Evolutionary conservation across 805 yeast species (phyloP).

Genomic region (Candida adriatica): DNA sequence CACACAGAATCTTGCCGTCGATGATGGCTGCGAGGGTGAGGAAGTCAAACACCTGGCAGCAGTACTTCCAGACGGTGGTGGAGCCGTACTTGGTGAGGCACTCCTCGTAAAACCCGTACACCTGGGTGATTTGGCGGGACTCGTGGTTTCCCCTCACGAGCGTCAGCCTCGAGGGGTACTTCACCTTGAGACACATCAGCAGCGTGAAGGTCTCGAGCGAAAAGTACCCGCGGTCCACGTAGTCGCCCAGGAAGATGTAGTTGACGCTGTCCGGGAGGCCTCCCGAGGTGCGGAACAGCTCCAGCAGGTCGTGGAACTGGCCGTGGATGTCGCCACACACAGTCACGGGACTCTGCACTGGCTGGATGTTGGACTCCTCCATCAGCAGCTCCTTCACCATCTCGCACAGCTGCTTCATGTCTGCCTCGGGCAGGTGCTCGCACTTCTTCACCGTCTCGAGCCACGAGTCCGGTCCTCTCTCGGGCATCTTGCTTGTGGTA

Average conservation of each 20-base stretch:
- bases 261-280: constrained; percentile 78
- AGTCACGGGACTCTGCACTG: constrained; percentile 88
- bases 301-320: constrained; percentile 90
- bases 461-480: constrained; percentile 94
- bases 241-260: constrained; percentile 89
- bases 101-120: constrained; percentile 95
- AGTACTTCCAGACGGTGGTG: constrained; percentile 92
- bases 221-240: constrained; percentile 97
- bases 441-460: constrained; percentile 89
- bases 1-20: constrained; percentile 91
- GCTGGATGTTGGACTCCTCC: constrained; percentile 95
- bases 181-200: constrained; percentile 87
- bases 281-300: constrained; percentile 84
- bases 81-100: constrained; percentile 79
- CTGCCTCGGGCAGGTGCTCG: constrained; percentile 79
- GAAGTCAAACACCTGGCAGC: constrained; percentile 94
- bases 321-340: constrained; percentile 99
- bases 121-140: constrained; percentile 96
- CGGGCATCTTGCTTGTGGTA: constrained; percentile 48
- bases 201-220: constrained; percentile 90
- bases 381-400: constrained; percentile 87
- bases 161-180: constrained; percentile 78
- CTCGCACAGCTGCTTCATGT: constrained; percentile 95
- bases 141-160: constrained; percentile 97
- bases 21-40: constrained; percentile 91